Evolutionary conservation across 2,329 filamentous ascomycete species (phyloP).

Genomic region (Fusarium dimerum): DNA sequence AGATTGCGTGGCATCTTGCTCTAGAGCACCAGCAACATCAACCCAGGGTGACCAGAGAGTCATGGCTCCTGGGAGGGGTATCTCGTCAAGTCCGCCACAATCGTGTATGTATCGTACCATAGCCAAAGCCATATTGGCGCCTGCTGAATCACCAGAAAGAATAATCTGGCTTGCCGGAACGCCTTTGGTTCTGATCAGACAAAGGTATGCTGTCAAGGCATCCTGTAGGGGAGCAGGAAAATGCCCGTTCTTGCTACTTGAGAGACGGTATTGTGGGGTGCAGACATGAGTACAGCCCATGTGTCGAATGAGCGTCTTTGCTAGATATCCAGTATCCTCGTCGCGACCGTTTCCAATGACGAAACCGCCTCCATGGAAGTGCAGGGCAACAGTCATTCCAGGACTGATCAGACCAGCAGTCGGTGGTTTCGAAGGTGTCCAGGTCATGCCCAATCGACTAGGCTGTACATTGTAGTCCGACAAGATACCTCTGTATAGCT

Average conservation of each 20-base stretch:
- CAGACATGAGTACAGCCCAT: slow-evolving; percentile 26
- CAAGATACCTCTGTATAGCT: slow-evolving; percentile 16
- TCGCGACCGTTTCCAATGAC: slow-evolving; percentile 24
- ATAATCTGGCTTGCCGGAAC: slow-evolving; percentile 20
- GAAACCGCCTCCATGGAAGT: slow-evolving; percentile 22
- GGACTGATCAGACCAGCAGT: slow-evolving; percentile 9
- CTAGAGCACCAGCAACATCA: slow-evolving; percentile 16
- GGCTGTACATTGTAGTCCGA: slow-evolving; percentile 9
- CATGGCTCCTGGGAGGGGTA: slow-evolving; percentile 16
- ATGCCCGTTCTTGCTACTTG: slow-evolving; percentile 16
- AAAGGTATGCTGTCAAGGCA: slow-evolving; percentile 19
- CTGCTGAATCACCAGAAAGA: slow-evolving; percentile 19
- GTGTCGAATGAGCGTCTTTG: slow-evolving; percentile 9
- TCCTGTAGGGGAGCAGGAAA: slow-evolving; percentile 23
- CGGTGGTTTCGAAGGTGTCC: slow-evolving; percentile 20
- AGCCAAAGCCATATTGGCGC: slow-evolving; percentile 17
- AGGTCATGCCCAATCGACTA: slow-evolving; percentile 17
- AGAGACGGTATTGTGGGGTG: slow-evolving; percentile 21
- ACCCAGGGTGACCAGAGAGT: slow-evolving; percentile 24
- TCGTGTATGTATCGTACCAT: slow-evolving; percentile 22
- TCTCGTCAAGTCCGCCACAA: slow-evolving; percentile 10
- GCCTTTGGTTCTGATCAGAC: slow-evolving; percentile 6
- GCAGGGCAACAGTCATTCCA: slow-evolving; percentile 10
- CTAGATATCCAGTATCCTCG: slow-evolving; percentile 19
- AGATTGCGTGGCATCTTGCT: slow-evolving; percentile 16